Conservation (phyloP, 2,329 filamentous ascomycete species). For the Trichoderma koningii region DNA sequence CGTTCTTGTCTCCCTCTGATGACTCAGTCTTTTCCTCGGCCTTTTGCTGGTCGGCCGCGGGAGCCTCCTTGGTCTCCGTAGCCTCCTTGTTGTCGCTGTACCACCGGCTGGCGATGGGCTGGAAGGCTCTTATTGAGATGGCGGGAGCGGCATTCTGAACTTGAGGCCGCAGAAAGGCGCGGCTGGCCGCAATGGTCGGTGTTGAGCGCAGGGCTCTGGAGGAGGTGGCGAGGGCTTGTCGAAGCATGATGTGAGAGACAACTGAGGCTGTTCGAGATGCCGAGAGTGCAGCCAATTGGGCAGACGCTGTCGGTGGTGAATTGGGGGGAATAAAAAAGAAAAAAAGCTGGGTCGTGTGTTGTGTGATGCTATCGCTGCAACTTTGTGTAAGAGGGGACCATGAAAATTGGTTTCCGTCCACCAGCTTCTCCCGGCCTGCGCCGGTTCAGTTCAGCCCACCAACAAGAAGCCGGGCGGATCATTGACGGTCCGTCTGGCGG, state of each 20-base stretch:
- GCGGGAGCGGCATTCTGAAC: conserved; percentile 42
- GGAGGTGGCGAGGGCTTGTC: conserved; percentile 48
- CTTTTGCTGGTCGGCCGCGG: conserved; percentile 36
- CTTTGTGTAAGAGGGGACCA: conserved; percentile 15
- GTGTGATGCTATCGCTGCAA: not conserved
- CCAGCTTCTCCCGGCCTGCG: conserved; percentile 21
- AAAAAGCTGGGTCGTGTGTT: conserved; percentile 2
- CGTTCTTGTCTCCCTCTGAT: conserved; percentile 34
- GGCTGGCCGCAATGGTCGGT: conserved; percentile 41
- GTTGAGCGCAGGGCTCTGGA: conserved; percentile 49
- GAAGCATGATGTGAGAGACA: conserved; percentile 46
- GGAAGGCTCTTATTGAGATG: conserved; percentile 42
- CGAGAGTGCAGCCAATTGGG: conserved; percentile 2
- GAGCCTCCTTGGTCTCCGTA: conserved; percentile 34
- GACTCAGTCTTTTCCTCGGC: conserved; percentile 30
- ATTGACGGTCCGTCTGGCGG: conserved; percentile 26
- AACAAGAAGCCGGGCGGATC: conserved; percentile 24
- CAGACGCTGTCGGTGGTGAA: not conserved
- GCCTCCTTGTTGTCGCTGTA: conserved; percentile 52
- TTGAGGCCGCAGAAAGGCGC: conserved; percentile 43
- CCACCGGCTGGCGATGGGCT: conserved; percentile 46
- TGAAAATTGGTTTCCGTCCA: conserved; percentile 15
- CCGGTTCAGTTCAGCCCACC: conserved; percentile 20
- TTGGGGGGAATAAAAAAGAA: not conserved
- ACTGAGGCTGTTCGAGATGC: conserved; percentile 2